Conservation (phyloP, 1,284 basidiomycete genomes). For the Heterobasidion annosum region DNA sequence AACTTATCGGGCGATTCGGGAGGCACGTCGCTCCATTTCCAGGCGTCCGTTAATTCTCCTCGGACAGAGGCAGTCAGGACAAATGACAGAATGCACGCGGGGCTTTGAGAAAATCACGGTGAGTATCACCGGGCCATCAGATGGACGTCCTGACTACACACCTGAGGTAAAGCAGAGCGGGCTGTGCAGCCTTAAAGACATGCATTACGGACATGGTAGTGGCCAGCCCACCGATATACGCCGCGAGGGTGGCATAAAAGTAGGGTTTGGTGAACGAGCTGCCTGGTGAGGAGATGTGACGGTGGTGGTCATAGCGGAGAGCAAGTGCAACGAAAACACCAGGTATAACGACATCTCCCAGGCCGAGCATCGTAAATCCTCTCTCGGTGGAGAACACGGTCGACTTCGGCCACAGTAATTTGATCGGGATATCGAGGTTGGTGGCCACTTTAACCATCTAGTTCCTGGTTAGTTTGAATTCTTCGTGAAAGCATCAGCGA, state of each 20-base stretch:
- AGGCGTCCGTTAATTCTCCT: slow-evolving; percentile 54
- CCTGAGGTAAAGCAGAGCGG: slow-evolving; percentile 90
- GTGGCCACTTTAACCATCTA: slow-evolving; percentile 93
- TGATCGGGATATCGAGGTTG: slow-evolving; percentile 90
- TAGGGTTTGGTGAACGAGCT: slow-evolving; percentile 59
- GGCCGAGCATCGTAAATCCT: slow-evolving; percentile 87
- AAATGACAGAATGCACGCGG: slow-evolving; percentile 61
- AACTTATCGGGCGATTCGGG: not conserved
- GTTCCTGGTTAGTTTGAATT: not conserved
- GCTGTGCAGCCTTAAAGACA: slow-evolving; percentile 72
- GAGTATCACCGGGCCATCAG: not conserved
- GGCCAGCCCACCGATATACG: slow-evolving; percentile 74
- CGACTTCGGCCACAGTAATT: slow-evolving; percentile 81
- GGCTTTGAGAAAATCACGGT: slow-evolving; percentile 29
- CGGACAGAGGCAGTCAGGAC: slow-evolving; percentile 38
- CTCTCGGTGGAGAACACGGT: slow-evolving; percentile 40
- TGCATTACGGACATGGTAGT: slow-evolving; percentile 90
- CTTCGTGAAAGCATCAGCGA: not conserved
- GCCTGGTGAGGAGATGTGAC: slow-evolving; percentile 16
- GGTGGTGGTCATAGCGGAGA: slow-evolving; percentile 78
- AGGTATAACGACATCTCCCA: slow-evolving; percentile 87
- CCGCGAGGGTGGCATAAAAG: slow-evolving; percentile 64
- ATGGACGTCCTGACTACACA: slow-evolving; percentile 27
- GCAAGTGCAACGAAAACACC: slow-evolving; percentile 88
- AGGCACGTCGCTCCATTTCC: slow-evolving; percentile 49